A percentile compares a stretch with the other conserved stretches of the same genome.
These are phyloP conservation scores for Penicillium sp. DNA, from an alignment of 2,329 filamentous ascomycete species.

Conservation along the genomic window DNA sequence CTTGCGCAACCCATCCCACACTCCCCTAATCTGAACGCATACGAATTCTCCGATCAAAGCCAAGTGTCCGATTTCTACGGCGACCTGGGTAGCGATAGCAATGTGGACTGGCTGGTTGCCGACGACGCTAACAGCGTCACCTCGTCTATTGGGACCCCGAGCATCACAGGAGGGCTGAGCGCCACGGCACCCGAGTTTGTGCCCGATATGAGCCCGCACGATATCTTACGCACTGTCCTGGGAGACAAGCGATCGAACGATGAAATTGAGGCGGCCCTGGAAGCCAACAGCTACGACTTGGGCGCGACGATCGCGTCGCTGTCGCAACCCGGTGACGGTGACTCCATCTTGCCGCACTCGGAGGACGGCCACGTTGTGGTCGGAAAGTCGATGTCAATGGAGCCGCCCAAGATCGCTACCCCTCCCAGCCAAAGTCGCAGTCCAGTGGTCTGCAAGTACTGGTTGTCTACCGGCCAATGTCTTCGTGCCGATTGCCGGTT, in stretches of 20 bases:
- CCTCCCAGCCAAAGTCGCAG: conserved; percentile 71
- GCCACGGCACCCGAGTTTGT: conserved; percentile 75
- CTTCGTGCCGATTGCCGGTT: conserved; percentile 92
- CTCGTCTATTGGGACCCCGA: conserved; percentile 67
- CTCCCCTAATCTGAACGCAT: conserved; percentile 86
- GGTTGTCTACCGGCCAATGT: conserved; percentile 88
- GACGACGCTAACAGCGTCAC: conserved; percentile 76
- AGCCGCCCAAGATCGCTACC: conserved; percentile 68
- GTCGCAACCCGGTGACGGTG: too few species aligned
- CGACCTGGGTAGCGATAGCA: conserved; percentile 75
- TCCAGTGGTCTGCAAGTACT: conserved; percentile 93
- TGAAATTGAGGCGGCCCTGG: conserved; percentile 81
- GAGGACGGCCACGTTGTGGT: conserved; percentile 64
- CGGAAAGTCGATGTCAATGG: conserved; percentile 77
- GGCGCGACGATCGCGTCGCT: conserved; percentile 83
- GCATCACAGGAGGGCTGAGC: conserved; percentile 58
- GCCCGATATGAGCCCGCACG: conserved; percentile 91
- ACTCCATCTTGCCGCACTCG: too few species aligned
- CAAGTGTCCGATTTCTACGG: conserved; percentile 78
- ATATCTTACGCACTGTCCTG: conserved; percentile 91
- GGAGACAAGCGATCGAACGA: conserved; percentile 83
- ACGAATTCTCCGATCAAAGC: conserved; percentile 81
- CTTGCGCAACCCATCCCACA: conserved; percentile 90
- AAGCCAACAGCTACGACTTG: conserved; percentile 82
- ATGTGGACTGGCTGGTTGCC: conserved; percentile 88